phyloP scores from a whole-genome alignment of 139 green algal genomes.

The Spirogloea muscicola region DNA sequence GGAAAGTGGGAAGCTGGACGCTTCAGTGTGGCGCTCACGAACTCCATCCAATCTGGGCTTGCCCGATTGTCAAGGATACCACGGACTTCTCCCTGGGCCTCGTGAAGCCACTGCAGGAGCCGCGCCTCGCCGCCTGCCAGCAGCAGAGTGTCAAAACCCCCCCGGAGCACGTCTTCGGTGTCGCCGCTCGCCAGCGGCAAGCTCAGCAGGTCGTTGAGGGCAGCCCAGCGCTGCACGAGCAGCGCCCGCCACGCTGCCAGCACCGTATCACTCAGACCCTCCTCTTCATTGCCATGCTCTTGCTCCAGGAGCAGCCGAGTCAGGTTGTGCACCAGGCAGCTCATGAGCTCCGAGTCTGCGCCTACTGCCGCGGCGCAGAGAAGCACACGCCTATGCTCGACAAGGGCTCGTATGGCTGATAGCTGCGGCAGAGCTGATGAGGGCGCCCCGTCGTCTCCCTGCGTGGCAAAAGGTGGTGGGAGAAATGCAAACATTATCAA shows the following conservation, averaged over 20 bases:
- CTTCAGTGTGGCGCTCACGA: slow-evolving; percentile 11
- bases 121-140: background rate
- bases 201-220: slow-evolving; percentile 18
- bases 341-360: slow-evolving; percentile 24
- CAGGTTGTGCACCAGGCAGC: slow-evolving; percentile 35
- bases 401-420: too few relatives aligned
- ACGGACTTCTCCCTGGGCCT: slow-evolving; percentile 8
- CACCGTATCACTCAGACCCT: slow-evolving; percentile 2
- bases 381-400: too few relatives aligned
- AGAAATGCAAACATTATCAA: slow-evolving; percentile 40
- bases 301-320: slow-evolving; percentile 8
- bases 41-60: slow-evolving; percentile 22
- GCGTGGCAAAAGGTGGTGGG: background rate
- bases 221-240: background rate
- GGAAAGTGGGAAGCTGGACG: background rate
- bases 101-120: slow-evolving; percentile 32
- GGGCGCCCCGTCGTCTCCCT: too few relatives aligned
- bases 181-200: slow-evolving; percentile 3
- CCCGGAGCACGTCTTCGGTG: slow-evolving; percentile 24
- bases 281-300: slow-evolving; percentile 6
- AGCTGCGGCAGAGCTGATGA: too few relatives aligned
- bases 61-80: slow-evolving; percentile 10
- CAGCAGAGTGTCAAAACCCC: slow-evolving; percentile 38
- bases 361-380: too few relatives aligned
- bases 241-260: slow-evolving; percentile 31